Percentiles rank a stretch among this genome's conserved stretches.
Evolutionary conservation across 306 rosid species (phyloP).

Genomic region (Trifolium fragiferum): DNA sequence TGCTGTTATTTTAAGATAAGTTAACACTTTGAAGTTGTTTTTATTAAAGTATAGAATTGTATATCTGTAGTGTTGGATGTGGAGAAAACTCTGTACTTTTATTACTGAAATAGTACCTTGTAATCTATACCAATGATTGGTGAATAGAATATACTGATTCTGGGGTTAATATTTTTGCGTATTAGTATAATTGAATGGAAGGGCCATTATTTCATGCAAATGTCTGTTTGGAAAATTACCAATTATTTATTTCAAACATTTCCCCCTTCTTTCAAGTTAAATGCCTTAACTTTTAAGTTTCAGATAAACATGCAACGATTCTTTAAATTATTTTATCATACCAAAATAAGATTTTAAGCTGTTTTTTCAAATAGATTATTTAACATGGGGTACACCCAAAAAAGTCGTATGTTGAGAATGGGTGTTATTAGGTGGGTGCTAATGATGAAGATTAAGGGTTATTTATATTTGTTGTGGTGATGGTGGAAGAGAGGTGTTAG

Average conservation of each 20-base stretch:
- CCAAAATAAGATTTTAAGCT: not conserved
- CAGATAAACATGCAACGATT: not conserved
- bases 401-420: no score
- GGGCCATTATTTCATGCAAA: not conserved
- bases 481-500: no score
- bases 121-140: conserved; percentile 39
- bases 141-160: conserved; percentile 30
- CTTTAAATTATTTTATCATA: not conserved
- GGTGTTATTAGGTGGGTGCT: no score
- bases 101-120: conserved; percentile 36
- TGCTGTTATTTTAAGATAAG: conserved; percentile 47
- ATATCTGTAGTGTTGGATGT: conserved; percentile 43
- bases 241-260: not conserved
- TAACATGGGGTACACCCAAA: no score
- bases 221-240: not conserved
- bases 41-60: conserved; percentile 24
- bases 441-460: no score
- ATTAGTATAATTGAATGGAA: conserved; percentile 11
- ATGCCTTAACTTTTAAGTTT: not conserved
- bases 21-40: conserved; percentile 48
- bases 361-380: not conserved
- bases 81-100: conserved; percentile 38
- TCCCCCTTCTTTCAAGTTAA: not conserved
- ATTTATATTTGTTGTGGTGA: no score
- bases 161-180: conserved; percentile 36